Base-by-base conservation (phyloP, 768 basidiomycete genomes). In the Mycena olivaceomarginata region DNA sequence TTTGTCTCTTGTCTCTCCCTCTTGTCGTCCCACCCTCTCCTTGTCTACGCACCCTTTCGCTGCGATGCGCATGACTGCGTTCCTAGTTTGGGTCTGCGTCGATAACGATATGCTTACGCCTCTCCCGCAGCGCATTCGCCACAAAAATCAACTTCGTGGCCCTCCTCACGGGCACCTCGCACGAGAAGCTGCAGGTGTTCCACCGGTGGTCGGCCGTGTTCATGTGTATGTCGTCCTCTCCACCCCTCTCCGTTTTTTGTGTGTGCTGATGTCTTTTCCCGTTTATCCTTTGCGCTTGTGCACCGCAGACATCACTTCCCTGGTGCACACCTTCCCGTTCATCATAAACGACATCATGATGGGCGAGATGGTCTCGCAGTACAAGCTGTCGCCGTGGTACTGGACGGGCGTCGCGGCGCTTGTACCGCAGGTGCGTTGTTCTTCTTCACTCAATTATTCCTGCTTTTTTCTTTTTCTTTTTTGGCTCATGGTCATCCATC, bases 141-240 rank as follows among this genome's bases (percentile, higher is more conserved):
- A 82, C 83, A n/a, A 87, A 87, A 71, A 79, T 86, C 56, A 86
- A 86, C 76, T 76, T 82, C n/a, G 80, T 87, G 57, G 80, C 80
- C 7, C 59, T 85, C 22, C 59, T 87, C 31, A 84, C 85, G 8
- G 82, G 82, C 51, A 81, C 82, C 1, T 84, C 85, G 45, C 85
- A 87, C 79, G 86, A 87, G 75, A 85, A 85, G 60, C 82, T 86
- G 12, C 86, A 87, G 75, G 84, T 86, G 9, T 84, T 82, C 73
- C 86, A 87, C 74, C 83, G 85, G 40, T 86, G 85, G 85, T 70
- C 82, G 0, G 84, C 85, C 8, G 59, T 80, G 53, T 69, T 86
- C 43, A 86, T 86, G 85, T 86, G 85, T 86, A 75, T 8, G 84
- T 79, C 67, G 2, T 51, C 66, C 40, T 62, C 25, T 11, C 37